These are phyloP conservation scores for Chlamydomonas sp. DNA, from an alignment of 139 green algal genomes.

Conservation along the genomic window DNA sequence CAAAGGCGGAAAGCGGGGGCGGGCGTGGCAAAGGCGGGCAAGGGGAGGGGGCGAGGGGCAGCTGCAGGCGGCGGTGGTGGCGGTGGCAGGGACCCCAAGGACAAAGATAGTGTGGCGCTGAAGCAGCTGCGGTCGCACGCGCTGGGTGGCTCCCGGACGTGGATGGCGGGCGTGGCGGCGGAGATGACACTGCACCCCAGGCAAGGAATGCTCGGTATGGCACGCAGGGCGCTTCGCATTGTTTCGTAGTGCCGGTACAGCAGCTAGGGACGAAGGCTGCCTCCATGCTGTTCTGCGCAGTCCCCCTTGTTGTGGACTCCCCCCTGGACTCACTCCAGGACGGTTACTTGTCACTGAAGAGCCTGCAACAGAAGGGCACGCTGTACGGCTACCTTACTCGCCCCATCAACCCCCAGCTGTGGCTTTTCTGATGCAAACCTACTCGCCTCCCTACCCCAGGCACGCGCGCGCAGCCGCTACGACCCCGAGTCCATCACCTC, in stretches of 20 bases:
- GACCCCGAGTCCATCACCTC: conserved; percentile 42
- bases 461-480: conserved; percentile 40
- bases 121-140: conserved; percentile 13
- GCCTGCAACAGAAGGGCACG: too few species aligned
- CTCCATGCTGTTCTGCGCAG: too few species aligned
- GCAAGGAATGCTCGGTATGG: not conserved
- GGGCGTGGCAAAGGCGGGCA: not conserved
- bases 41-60: not conserved
- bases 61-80: not conserved
- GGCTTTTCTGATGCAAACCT: too few species aligned
- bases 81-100: not conserved
- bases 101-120: conserved; percentile 23
- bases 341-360: too few species aligned
- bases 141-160: not conserved
- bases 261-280: too few species aligned
- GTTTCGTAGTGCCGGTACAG: too few species aligned
- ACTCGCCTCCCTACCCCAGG: not conserved
- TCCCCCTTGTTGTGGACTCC: too few species aligned
- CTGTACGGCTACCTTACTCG: too few species aligned
- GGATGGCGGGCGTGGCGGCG: not conserved
- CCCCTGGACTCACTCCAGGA: too few species aligned
- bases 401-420: too few species aligned
- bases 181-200: not conserved
- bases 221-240: too few species aligned
- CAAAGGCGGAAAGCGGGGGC: not conserved